A percentile compares a stretch with the other conserved stretches of the same genome.
Evolutionary conservation across 306 rosid species (phyloP).

Genomic region (Medicago lupulina): DNA sequence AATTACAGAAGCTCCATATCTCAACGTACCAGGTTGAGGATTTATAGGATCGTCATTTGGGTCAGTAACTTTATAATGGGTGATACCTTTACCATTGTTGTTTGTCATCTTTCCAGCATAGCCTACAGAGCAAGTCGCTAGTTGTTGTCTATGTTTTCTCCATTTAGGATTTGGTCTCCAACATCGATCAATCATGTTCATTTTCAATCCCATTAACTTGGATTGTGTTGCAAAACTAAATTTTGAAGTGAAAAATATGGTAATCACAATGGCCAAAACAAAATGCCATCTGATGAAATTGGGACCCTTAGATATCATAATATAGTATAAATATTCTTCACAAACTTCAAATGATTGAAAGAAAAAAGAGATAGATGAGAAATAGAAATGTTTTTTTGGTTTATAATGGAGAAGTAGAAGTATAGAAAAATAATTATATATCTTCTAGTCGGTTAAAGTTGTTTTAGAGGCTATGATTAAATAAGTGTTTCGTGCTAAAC

Average conservation of each 20-base stretch:
- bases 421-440: constrained; percentile 14
- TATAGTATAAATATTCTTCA: background rate
- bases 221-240: constrained; percentile 21
- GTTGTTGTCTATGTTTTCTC: constrained; percentile 33
- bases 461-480: constrained; percentile 26
- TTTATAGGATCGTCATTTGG: constrained; percentile 39
- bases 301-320: constrained; percentile 7
- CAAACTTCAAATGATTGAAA: background rate
- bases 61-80: constrained; percentile 46
- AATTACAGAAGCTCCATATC: constrained; percentile 46
- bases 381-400: background rate
- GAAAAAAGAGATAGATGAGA: background rate
- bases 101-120: constrained; percentile 46
- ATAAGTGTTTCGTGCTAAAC: background rate
- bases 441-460: constrained; percentile 10
- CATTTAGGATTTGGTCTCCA: constrained; percentile 45
- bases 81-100: constrained; percentile 33
- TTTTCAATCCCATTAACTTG: constrained; percentile 23
- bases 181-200: constrained; percentile 49
- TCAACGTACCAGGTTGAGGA: constrained; percentile 38
- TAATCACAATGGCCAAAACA: constrained; percentile 18
- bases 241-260: constrained; percentile 1
- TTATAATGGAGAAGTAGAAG: background rate
- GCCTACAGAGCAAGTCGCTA: constrained; percentile 42
- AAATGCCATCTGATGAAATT: background rate